These are phyloP conservation scores for Epicoccum nigrum DNA, from an alignment of 2,329 filamentous ascomycete species.

Conservation along the genomic window DNA sequence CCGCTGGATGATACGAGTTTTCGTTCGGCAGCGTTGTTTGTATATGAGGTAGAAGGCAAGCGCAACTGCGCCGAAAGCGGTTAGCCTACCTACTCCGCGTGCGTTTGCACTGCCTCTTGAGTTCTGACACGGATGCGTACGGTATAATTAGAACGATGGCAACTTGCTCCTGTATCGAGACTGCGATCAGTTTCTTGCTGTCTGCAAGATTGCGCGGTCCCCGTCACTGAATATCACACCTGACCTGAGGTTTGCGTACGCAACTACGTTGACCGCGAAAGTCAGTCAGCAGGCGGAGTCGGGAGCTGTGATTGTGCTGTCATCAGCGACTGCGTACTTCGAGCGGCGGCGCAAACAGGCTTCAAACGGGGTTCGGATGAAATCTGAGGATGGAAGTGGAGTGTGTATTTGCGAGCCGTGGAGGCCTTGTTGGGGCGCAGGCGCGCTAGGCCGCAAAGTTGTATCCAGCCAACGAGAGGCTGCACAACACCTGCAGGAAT, in stretches of 20 bases:
- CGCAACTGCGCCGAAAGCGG: slow-evolving; percentile 3
- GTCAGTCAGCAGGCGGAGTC: not conserved
- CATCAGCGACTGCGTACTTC: not conserved
- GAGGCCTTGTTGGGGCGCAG: slow-evolving; percentile 7
- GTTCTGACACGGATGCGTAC: slow-evolving; percentile 16
- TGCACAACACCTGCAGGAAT: too few relatives aligned
- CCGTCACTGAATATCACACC: slow-evolving; percentile 2
- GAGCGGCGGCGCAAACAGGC: not conserved
- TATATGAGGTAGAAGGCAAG: slow-evolving; percentile 6
- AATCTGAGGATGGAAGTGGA: too few relatives aligned
- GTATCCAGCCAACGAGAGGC: too few relatives aligned
- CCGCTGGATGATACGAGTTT: not conserved
- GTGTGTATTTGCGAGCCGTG: not conserved
- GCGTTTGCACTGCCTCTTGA: slow-evolving; percentile 16
- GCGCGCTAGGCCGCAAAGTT: not conserved
- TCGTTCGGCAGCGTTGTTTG: not conserved
- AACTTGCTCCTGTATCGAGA: not conserved
- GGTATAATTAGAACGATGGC: slow-evolving; percentile 8
- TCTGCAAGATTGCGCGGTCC: not conserved
- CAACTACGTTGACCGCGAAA: not conserved
- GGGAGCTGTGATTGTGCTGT: not conserved
- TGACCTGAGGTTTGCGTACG: slow-evolving; percentile 4
- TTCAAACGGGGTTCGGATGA: too few relatives aligned
- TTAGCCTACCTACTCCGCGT: slow-evolving; percentile 3
- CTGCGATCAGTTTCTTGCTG: not conserved